Evolutionary conservation across 768 basidiomycete genomes (phyloP).

Genomic region (Boletus subcaerulescens): DNA sequence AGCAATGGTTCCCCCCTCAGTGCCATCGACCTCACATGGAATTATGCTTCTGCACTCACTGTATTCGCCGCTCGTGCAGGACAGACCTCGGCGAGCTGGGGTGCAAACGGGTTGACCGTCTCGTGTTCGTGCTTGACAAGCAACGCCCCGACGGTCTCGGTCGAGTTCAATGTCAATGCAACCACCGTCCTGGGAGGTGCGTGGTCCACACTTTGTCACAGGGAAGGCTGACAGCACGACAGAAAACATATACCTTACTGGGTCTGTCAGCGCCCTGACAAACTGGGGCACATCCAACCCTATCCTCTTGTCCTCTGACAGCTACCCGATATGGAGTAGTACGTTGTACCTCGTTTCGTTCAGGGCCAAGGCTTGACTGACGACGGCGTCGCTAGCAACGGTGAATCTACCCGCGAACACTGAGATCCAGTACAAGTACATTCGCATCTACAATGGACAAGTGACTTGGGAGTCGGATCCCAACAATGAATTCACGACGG

Average conservation of each 20-base stretch:
- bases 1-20: constrained; percentile 51
- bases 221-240: not conserved
- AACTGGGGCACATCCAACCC: constrained; percentile 64
- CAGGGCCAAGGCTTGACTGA: constrained; percentile 1
- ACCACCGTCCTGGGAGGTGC: constrained; percentile 58
- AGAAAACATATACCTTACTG: constrained; percentile 72
- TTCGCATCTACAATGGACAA: constrained; percentile 51
- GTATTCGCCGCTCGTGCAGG: constrained; percentile 59
- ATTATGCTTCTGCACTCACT: constrained; percentile 68
- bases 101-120: constrained; percentile 54
- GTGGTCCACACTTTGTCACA: not conserved
- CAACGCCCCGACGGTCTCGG: constrained; percentile 39
- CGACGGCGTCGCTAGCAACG: constrained; percentile 42
- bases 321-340: constrained; percentile 73
- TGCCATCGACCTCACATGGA: constrained; percentile 73
- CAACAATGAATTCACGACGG: constrained; percentile 53
- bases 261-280: constrained; percentile 52
- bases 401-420: constrained; percentile 57
- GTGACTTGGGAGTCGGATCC: constrained; percentile 73
- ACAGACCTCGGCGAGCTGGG: constrained; percentile 54
- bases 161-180: constrained; percentile 63
- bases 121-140: constrained; percentile 44
- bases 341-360: constrained; percentile 25
- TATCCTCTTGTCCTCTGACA: constrained; percentile 48
- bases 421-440: constrained; percentile 68